Percentiles rank a stretch among this genome's conserved stretches.
These are phyloP conservation scores for Colletotrichum neosansevieriae DNA, from an alignment of 2,329 filamentous ascomycete species.

Conservation along the genomic window DNA sequence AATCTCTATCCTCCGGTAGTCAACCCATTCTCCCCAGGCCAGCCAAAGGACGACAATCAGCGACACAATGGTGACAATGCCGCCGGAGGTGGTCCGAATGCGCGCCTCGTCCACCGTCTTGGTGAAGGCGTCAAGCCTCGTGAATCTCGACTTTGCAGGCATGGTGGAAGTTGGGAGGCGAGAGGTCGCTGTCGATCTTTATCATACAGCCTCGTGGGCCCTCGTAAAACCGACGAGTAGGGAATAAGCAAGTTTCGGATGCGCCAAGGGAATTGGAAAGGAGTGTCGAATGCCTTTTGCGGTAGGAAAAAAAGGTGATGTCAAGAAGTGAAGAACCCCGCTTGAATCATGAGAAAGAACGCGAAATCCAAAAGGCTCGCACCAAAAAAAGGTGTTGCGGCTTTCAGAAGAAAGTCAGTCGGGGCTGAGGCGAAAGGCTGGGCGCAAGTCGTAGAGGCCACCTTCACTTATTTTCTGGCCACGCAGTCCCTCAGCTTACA, in stretches of 20 bases:
- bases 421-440: neutral
- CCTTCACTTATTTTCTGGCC: constrained; percentile 48
- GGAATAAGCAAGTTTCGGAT: constrained; percentile 15
- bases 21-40: constrained; percentile 94
- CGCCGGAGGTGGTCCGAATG: constrained; percentile 93
- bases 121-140: constrained; percentile 96
- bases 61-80: constrained; percentile 92
- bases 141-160: constrained; percentile 94
- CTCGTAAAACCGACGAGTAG: constrained; percentile 20
- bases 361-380: constrained; percentile 10
- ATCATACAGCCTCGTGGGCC: constrained; percentile 22
- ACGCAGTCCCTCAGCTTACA: constrained; percentile 33
- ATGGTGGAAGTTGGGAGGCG: constrained; percentile 60
- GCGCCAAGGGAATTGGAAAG: constrained; percentile 41
- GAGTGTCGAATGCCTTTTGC: constrained; percentile 9
- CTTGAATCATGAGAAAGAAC: constrained; percentile 37
- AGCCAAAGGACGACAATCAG: constrained; percentile 90
- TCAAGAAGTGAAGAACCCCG: constrained; percentile 32
- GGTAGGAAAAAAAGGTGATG: constrained; percentile 18
- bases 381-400: constrained; percentile 17
- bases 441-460: constrained; percentile 48
- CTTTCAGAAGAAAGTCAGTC: constrained; percentile 7
- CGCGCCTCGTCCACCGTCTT: constrained; percentile 99
- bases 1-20: constrained; percentile 88
- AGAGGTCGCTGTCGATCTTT: constrained; percentile 17